Evolutionary conservation across 805 yeast species (phyloP).

Genomic region (Saccharomycopsis capsularis): DNA sequence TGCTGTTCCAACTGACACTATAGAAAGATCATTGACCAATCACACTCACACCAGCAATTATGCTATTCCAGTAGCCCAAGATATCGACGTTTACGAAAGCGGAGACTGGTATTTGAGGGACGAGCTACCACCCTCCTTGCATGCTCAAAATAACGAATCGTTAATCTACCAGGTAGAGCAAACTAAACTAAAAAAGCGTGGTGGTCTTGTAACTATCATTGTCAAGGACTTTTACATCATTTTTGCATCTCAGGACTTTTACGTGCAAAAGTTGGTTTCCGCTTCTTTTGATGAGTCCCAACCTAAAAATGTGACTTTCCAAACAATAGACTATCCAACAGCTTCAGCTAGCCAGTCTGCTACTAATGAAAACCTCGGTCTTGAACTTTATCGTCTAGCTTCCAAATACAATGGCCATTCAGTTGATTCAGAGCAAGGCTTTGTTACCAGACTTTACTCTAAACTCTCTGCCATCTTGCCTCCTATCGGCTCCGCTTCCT

Average conservation of each 20-base stretch:
- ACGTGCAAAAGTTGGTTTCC: slow-evolving; percentile 35
- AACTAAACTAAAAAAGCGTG: background rate
- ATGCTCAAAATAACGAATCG: slow-evolving; percentile 36
- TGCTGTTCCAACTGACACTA: slow-evolving; percentile 6
- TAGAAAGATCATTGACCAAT: no score
- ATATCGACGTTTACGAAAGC: slow-evolving; percentile 28
- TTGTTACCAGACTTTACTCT: slow-evolving; percentile 33
- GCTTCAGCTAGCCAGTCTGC: background rate
- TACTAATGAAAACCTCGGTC: slow-evolving; percentile 38
- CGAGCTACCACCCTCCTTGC: slow-evolving; percentile 49
- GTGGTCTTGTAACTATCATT: background rate
- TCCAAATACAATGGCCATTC: slow-evolving; percentile 28
- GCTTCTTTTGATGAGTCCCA: slow-evolving; percentile 47
- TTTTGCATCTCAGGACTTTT: background rate
- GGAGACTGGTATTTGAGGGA: slow-evolving; percentile 63
- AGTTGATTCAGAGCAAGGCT: slow-evolving; percentile 8
- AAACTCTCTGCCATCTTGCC: slow-evolving; percentile 42
- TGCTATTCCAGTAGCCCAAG: background rate
- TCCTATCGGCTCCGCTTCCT: slow-evolving; percentile 54
- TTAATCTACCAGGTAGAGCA: slow-evolving; percentile 47
- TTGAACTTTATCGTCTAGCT: slow-evolving; percentile 41
- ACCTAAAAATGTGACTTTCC: slow-evolving; percentile 36
- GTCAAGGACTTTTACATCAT: slow-evolving; percentile 13
- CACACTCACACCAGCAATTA: slow-evolving; percentile 7
- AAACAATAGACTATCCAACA: background rate